Conservation (phyloP, 2,329 filamentous ascomycete species). For the Colletotrichum sp. region DNA sequence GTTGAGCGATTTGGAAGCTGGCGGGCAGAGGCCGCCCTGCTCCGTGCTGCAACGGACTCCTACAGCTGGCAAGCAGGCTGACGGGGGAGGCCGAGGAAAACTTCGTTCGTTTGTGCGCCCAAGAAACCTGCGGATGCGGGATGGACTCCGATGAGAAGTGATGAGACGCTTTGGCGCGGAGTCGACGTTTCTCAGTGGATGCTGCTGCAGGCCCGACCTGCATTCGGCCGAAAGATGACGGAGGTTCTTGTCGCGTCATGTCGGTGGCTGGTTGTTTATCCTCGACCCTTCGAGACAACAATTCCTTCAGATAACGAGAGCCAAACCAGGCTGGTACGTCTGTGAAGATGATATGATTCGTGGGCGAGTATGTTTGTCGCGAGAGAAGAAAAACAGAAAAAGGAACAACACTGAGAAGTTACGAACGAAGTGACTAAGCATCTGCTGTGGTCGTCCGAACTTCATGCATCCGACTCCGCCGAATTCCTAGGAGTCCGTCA, state of each 20-base stretch:
- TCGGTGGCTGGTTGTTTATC: not conserved
- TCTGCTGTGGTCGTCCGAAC: not conserved
- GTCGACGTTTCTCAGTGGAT: not conserved
- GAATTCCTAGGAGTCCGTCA: not conserved
- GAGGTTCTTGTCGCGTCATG: not conserved
- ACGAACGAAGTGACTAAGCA: not conserved
- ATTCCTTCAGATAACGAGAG: not conserved
- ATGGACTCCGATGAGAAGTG: not conserved
- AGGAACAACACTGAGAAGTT: not conserved
- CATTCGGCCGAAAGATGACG: constrained; percentile 3
- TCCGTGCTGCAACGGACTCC: not conserved
- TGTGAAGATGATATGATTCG: not conserved
- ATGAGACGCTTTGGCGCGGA: not conserved
- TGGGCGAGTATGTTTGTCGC: not conserved
- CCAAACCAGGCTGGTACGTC: not conserved
- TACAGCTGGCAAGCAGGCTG: not conserved
- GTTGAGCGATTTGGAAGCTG: not conserved
- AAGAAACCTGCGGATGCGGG: not conserved
- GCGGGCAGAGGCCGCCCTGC: not conserved
- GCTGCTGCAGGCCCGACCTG: not conserved
- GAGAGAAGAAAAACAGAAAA: not conserved
- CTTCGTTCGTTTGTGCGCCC: not conserved
- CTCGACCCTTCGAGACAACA: not conserved
- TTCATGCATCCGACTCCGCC: not conserved
- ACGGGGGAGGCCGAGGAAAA: not conserved